Conservation (phyloP, 805 yeast genomes). For the Blastobotrys mokoenaii region DNA sequence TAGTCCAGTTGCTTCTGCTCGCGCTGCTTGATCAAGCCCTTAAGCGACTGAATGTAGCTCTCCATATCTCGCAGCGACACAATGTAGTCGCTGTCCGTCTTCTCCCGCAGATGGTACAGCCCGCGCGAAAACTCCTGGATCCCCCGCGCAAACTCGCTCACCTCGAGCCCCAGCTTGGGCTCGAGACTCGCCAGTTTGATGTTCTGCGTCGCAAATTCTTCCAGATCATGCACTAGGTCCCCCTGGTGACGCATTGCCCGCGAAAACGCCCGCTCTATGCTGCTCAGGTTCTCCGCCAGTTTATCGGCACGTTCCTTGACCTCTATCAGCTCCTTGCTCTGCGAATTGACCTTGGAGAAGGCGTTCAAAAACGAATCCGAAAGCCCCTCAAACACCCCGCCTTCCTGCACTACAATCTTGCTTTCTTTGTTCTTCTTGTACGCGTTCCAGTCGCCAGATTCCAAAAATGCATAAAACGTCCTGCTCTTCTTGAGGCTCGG, state of each 20-base stretch:
- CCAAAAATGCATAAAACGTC: constrained; percentile 61
- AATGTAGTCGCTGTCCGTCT: constrained; percentile 70
- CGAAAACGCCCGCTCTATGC: constrained; percentile 69
- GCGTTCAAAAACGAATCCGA: constrained; percentile 91
- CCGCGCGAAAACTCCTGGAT: constrained; percentile 37
- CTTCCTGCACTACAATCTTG: constrained; percentile 28
- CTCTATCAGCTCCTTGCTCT: constrained; percentile 66
- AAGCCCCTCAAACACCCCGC: constrained; percentile 63
- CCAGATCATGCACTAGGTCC: constrained; percentile 66
- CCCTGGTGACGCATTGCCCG: constrained; percentile 65
- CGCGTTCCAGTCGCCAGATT: constrained; percentile 66
- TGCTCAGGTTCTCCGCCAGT: constrained; percentile 71
- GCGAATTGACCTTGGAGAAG: constrained; percentile 64
- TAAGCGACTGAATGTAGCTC: constrained; percentile 61
- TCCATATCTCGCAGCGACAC: constrained; percentile 81
- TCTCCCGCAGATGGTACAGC: constrained; percentile 36
- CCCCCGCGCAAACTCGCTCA: constrained; percentile 41
- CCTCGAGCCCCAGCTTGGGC: constrained; percentile 31
- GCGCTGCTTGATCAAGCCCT: constrained; percentile 66
- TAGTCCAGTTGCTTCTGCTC: constrained; percentile 89
- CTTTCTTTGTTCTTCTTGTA: constrained; percentile 30
- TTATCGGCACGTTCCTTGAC: constrained; percentile 77
- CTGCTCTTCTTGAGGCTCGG: constrained; percentile 62
- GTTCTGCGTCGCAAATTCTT: constrained; percentile 61
- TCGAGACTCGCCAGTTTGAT: constrained; percentile 56